Base-by-base conservation (phyloP, 164 flowering plant species). In the Euptelea pleiosperma region DNA sequence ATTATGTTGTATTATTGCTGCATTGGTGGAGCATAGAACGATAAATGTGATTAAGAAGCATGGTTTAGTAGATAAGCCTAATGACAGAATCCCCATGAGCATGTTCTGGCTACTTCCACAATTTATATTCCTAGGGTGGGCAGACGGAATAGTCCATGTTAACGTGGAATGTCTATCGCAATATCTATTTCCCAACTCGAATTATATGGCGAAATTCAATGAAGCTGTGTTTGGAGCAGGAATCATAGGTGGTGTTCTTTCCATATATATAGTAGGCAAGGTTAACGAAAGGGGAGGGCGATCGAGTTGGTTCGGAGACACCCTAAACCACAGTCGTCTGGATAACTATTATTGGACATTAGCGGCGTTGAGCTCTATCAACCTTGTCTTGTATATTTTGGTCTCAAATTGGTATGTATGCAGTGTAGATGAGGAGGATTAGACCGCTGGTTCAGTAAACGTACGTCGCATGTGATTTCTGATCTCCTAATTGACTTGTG, bases 21-120 rank as follows among this genome's bases (percentile, higher is more conserved):
- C 79, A 10, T 65, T 60, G 55, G 75, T 79, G 24, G 83, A 79
- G 52, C 3, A 44, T 15, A 45, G 60, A 39, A 57, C 79, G 59
- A 65, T 78, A 4, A 55, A 34, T 7, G 70, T 62, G 10, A 41
- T 73, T 4, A 28, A 11, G 22, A 54, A 37, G 14, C 73, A 71
- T 24, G 68, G 64, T 26, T 60, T 74, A 36, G 5, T 71, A 0
- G 73, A 79, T 41, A 76, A 68, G 51, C 75, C 79, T 1, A 62
- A 72, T 0, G 75, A 70, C 1, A 72, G 1, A 41, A 58, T 74
- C 14, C 77, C 77, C 5, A 77, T 79, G 79, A 69, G 36, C 40
- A 60, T 80, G 10, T 74, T 77, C 11, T 75, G 81, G 76, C 22
- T 80, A 26, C 63, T 80, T 15, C 79, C 78, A n/a, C 84, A 80